phyloP scores from a whole-genome alignment of 2,329 filamentous ascomycete species.

The Diaporthe humulicola region DNA sequence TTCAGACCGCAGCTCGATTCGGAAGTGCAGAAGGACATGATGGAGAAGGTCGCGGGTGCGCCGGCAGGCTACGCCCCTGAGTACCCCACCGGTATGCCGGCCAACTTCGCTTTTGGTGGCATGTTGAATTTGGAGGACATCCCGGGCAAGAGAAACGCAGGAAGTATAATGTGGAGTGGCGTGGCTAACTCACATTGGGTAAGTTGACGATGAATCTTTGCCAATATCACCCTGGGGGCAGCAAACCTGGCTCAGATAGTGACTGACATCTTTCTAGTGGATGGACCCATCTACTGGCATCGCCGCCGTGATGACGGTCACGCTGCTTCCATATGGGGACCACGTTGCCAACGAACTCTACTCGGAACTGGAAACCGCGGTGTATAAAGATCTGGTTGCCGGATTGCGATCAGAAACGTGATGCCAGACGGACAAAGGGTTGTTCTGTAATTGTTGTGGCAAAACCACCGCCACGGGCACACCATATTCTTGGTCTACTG shows the following conservation, averaged over 20 bases:
- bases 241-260: neutral
- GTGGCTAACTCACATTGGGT: conserved; percentile 33
- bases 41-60: conserved; percentile 13
- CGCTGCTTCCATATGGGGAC: conserved; percentile 12
- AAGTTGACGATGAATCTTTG: neutral
- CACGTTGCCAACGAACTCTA: conserved; percentile 24
- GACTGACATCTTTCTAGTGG: conserved; percentile 25
- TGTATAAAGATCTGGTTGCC: conserved; percentile 6
- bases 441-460: too few species aligned
- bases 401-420: too few species aligned
- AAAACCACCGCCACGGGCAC: neutral
- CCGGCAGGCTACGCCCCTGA: conserved; percentile 11
- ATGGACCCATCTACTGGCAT: conserved; percentile 27
- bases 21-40: conserved; percentile 38
- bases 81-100: neutral
- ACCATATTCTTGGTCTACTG: too few species aligned
- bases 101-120: conserved; percentile 33
- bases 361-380: conserved; percentile 18
- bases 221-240: neutral
- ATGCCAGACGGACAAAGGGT: neutral
- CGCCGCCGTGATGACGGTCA: conserved; percentile 27
- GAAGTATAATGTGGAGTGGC: conserved; percentile 37
- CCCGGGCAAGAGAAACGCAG: conserved; percentile 31
- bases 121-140: conserved; percentile 36
- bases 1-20: conserved; percentile 43